These are phyloP conservation scores for sweet orange (Citrus sinensis) DNA, from an alignment of 345 rosid genomes.

Conservation along the genomic window DNA sequence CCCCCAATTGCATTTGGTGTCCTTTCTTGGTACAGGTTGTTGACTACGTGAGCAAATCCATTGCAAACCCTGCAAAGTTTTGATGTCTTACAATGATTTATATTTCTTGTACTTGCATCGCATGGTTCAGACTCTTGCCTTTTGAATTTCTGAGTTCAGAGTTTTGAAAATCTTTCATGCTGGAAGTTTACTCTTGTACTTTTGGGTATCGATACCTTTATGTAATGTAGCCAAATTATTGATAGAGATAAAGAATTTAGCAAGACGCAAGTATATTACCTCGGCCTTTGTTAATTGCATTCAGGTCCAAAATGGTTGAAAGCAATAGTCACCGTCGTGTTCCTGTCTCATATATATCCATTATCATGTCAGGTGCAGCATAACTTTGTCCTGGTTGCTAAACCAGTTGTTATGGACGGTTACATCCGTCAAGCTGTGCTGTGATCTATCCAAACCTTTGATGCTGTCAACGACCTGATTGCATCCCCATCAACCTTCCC, in stretches of 20 bases:
- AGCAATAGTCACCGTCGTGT: constrained; percentile 64
- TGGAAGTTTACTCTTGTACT: neutral
- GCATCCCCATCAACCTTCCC: constrained; percentile 71
- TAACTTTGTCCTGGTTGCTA: constrained; percentile 76
- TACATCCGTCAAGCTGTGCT: constrained; percentile 54
- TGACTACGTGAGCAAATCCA: constrained; percentile 73
- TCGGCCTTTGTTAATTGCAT: constrained; percentile 87
- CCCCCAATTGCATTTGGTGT: constrained; percentile 78
- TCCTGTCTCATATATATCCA: constrained; percentile 47
- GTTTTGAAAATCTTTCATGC: neutral
- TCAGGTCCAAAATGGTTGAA: constrained; percentile 83
- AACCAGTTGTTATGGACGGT: constrained; percentile 77
- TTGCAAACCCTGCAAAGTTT: constrained; percentile 31
- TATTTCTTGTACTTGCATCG: neutral
- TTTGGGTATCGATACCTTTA: neutral
- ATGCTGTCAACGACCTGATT: constrained; percentile 56
- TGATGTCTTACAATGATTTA: neutral
- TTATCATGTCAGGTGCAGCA: constrained; percentile 81
- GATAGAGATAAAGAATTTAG: neutral
- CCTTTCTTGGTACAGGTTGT: constrained; percentile 85
- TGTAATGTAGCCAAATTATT: neutral
- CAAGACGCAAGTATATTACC: constrained; percentile 21
- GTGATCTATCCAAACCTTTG: constrained; percentile 76
- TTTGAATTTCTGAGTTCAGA: neutral
- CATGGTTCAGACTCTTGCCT: neutral